Evolutionary conservation across 108 stramenopile species (phyloP).

Genomic region (Asterionellopsis glacialis): DNA sequence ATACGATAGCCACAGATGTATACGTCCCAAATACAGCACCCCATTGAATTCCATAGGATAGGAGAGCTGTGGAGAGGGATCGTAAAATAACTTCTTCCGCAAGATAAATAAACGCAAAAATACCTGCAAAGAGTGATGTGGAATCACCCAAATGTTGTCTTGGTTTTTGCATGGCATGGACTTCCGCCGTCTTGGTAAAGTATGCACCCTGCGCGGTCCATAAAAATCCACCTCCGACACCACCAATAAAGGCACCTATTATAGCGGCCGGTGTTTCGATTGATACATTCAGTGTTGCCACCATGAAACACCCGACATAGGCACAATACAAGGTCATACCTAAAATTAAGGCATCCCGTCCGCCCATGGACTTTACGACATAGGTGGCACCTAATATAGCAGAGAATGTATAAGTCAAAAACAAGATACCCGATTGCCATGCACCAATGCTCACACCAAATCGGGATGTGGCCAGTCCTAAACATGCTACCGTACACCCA

Average conservation of each 20-base stretch:
- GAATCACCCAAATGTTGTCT: slow-evolving; percentile 21
- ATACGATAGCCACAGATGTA: slow-evolving; percentile 36
- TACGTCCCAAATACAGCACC: slow-evolving; percentile 54
- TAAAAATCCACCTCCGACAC: slow-evolving; percentile 68
- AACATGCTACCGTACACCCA: slow-evolving; percentile 47
- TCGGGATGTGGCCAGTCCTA: slow-evolving; percentile 54
- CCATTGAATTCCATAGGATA: slow-evolving; percentile 36
- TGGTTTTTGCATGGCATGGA: slow-evolving; percentile 30
- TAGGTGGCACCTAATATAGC: slow-evolving; percentile 64
- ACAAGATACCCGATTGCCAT: slow-evolving; percentile 54
- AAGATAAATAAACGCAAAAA: slow-evolving; percentile 77
- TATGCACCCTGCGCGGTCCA: slow-evolving; percentile 84
- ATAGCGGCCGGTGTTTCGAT: slow-evolving; percentile 10
- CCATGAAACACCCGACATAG: slow-evolving; percentile 66
- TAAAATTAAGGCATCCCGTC: slow-evolving; percentile 42
- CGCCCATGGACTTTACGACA: slow-evolving; percentile 47
- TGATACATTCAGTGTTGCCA: slow-evolving; percentile 20
- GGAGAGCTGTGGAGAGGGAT: slow-evolving; percentile 52
- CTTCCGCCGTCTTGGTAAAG: slow-evolving; percentile 52
- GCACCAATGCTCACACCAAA: slow-evolving; percentile 46
- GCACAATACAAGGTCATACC: slow-evolving; percentile 67
- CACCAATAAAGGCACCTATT: slow-evolving; percentile 62
- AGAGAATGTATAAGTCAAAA: slow-evolving; percentile 59
- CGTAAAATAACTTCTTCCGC: slow-evolving; percentile 57
- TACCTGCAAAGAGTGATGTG: slow-evolving; percentile 54